Evolutionary conservation across 2,329 filamentous ascomycete species (phyloP).

Genomic region (Karstenula rhodostoma): DNA sequence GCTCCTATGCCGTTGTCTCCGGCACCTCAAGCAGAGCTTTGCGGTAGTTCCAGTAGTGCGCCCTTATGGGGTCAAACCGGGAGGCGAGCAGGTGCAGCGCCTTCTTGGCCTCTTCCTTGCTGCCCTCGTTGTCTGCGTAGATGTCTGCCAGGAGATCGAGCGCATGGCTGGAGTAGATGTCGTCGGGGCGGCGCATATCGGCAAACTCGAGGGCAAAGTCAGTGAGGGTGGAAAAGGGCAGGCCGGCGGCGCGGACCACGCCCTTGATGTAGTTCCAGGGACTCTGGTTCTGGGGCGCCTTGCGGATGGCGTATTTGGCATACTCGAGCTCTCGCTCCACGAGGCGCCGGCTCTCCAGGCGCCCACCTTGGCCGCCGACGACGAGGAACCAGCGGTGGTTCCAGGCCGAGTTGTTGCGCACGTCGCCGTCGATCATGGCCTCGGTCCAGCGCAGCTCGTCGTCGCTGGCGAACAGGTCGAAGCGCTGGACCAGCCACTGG

Average conservation of each 20-base stretch:
- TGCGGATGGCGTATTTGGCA: slow-evolving; percentile 73
- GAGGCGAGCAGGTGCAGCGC: slow-evolving; percentile 78
- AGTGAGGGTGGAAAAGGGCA: slow-evolving; percentile 59
- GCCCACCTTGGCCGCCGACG: slow-evolving; percentile 66
- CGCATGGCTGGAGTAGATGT: slow-evolving; percentile 68
- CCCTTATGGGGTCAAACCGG: slow-evolving; percentile 90
- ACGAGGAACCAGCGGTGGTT: slow-evolving; percentile 96
- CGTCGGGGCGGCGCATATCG: slow-evolving; percentile 56
- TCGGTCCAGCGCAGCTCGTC: slow-evolving; percentile 77
- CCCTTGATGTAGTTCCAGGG: slow-evolving; percentile 92
- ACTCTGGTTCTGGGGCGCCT: slow-evolving; percentile 92
- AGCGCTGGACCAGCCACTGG: slow-evolving; percentile 75
- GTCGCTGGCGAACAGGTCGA: slow-evolving; percentile 61
- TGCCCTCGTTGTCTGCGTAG: slow-evolving; percentile 61
- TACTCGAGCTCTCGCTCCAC: slow-evolving; percentile 76
- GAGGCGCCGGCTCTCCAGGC: slow-evolving; percentile 58
- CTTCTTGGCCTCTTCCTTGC: slow-evolving; percentile 69
- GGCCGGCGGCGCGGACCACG: slow-evolving; percentile 71
- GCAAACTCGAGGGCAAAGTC: slow-evolving; percentile 64
- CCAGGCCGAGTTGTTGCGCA: slow-evolving; percentile 97
- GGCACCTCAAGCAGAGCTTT: slow-evolving; percentile 51
- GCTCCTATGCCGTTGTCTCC: slow-evolving; percentile 30
- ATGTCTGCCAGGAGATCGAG: slow-evolving; percentile 78
- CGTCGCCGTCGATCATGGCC: slow-evolving; percentile 76
- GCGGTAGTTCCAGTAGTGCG: slow-evolving; percentile 90